These are phyloP conservation scores for Agaricus blazei DNA, from an alignment of 768 basidiomycete genomes.

Conservation along the genomic window DNA sequence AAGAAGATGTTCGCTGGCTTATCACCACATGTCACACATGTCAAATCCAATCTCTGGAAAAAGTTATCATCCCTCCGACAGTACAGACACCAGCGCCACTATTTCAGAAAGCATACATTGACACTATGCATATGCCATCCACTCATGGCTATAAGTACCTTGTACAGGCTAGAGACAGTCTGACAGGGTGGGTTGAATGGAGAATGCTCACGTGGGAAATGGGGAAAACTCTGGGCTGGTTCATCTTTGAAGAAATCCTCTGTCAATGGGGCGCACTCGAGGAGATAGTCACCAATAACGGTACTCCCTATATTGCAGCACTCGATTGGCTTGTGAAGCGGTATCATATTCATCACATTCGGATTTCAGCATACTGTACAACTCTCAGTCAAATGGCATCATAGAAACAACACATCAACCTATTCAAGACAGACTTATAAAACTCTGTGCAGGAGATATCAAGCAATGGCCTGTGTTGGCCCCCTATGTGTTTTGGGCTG, in stretches of 20 bases:
- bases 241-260: slow-evolving; percentile 18
- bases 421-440: slow-evolving; percentile 20
- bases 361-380: slow-evolving; percentile 19
- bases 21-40: slow-evolving; percentile 24
- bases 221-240: slow-evolving; percentile 15
- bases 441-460: slow-evolving; percentile 18
- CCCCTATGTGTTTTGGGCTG: slow-evolving; percentile 24
- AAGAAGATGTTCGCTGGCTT: slow-evolving; percentile 19
- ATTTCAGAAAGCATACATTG: slow-evolving; percentile 30
- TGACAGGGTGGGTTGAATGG: slow-evolving; percentile 29
- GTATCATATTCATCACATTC: slow-evolving; percentile 26
- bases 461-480: slow-evolving; percentile 21
- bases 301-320: slow-evolving; percentile 23
- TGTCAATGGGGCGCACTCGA: slow-evolving; percentile 24
- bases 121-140: slow-evolving; percentile 35
- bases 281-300: slow-evolving; percentile 36
- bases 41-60: slow-evolving; percentile 18
- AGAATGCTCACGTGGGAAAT: slow-evolving; percentile 22
- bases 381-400: slow-evolving; percentile 25
- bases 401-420: slow-evolving; percentile 21
- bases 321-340: slow-evolving; percentile 11
- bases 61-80: slow-evolving; percentile 20
- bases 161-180: slow-evolving; percentile 29
- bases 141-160: slow-evolving; percentile 27
- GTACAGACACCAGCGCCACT: slow-evolving; percentile 20